These are phyloP conservation scores for Wolfiporia cocos DNA, from an alignment of 1,284 basidiomycete genomes.

Conservation along the genomic window DNA sequence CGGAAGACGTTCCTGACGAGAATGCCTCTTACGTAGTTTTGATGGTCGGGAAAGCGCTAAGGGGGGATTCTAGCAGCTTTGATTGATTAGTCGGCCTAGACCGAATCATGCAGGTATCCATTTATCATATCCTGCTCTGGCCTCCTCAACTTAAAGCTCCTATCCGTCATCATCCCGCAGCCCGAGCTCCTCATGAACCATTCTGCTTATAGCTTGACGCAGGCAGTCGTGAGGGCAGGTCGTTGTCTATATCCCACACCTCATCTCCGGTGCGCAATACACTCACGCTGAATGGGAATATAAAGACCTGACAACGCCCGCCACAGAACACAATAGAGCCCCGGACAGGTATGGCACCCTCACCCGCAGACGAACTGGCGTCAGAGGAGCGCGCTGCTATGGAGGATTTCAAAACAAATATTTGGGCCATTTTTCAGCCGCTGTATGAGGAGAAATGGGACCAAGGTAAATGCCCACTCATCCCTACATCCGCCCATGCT, in stretches of 20 bases:
- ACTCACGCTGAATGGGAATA: background rate
- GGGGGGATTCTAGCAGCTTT: conserved; percentile 18
- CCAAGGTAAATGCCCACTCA: conserved; percentile 16
- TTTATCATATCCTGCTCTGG: conserved; percentile 13
- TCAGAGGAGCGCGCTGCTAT: conserved; percentile 22
- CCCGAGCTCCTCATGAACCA: background rate
- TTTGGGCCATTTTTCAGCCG: conserved; percentile 25
- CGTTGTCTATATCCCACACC: background rate
- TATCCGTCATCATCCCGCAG: conserved; percentile 1
- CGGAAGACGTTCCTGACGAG: too few relatives aligned
- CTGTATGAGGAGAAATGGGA: conserved; percentile 28
- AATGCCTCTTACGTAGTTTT: too few relatives aligned
- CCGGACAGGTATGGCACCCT: conserved; percentile 7
- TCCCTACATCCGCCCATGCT: background rate
- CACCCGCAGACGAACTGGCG: conserved; percentile 12
- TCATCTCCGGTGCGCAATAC: background rate
- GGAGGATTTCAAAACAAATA: conserved; percentile 23
- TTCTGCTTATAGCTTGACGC: too few relatives aligned
- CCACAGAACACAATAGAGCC: background rate
- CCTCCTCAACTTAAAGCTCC: conserved; percentile 5
- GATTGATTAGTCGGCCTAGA: conserved; percentile 23
- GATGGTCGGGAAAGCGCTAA: conserved; percentile 9
- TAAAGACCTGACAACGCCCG: background rate
- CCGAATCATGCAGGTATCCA: conserved; percentile 8
- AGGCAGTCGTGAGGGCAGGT: too few relatives aligned